Evolutionary conservation across 192 early-diverging fungal species (phyloP).

Genomic region (Thoreauomyces humboldtii): DNA sequence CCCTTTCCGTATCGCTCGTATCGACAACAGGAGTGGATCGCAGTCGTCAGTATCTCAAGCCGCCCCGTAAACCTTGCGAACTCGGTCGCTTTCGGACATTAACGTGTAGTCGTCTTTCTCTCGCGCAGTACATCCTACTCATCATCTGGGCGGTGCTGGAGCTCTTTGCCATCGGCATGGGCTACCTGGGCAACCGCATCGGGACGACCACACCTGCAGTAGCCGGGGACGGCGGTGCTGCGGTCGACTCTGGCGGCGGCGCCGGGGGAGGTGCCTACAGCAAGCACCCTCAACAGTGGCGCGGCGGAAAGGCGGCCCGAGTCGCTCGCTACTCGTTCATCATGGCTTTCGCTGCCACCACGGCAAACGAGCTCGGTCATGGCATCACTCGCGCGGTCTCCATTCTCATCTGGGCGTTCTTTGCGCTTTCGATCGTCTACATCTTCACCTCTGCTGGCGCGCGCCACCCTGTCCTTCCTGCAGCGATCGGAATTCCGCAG

Average conservation of each 20-base stretch:
- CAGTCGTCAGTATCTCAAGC: neutral
- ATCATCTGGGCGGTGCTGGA: conserved; percentile 2
- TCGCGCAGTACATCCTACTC: conserved; percentile 5
- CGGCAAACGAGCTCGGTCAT: conserved; percentile 6
- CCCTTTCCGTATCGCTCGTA: too few species aligned
- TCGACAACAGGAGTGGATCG: conserved; percentile 4
- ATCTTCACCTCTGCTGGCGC: conserved; percentile 2
- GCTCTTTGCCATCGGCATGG: neutral
- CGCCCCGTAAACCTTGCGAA: neutral
- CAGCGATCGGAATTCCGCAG: conserved; percentile 10
- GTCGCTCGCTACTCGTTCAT: conserved; percentile 23
- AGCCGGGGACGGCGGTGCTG: neutral
- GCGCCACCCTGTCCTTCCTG: conserved; percentile 11
- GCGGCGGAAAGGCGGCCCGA: conserved; percentile 5
- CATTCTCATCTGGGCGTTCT: conserved; percentile 23
- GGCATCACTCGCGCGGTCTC: neutral
- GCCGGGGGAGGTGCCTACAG: neutral
- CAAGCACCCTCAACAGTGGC: conserved; percentile 16
- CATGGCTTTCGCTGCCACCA: conserved; percentile 20
- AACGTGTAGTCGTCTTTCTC: too few species aligned
- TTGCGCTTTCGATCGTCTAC: conserved; percentile 16
- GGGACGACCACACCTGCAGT: neutral
- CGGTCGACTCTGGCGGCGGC: neutral
- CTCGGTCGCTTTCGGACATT: neutral
- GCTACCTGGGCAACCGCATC: neutral